A percentile compares a stretch with the other conserved stretches of the same genome.
Conservation (phyloP, 1,284 basidiomycete genomes). For the Moesziomyces parantarcticus region DNA sequence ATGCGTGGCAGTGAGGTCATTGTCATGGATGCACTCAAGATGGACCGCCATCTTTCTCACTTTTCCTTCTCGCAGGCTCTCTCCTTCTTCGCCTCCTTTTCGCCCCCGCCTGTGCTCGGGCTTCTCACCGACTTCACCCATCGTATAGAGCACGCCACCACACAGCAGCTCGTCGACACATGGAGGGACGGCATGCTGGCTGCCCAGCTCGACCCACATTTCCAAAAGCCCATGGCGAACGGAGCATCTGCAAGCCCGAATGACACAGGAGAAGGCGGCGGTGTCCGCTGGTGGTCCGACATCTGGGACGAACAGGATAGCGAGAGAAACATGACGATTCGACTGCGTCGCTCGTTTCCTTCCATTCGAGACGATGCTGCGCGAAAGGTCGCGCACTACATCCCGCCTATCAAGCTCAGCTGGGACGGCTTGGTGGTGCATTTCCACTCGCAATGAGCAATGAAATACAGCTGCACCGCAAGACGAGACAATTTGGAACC, state of each 20-base stretch:
- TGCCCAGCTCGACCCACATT: constrained; percentile 8
- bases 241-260: not conserved
- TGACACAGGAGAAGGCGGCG: constrained; percentile 41
- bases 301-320: constrained; percentile 54
- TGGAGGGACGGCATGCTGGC: constrained; percentile 41
- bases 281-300: constrained; percentile 47
- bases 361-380: constrained; percentile 2
- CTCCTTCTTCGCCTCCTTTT: constrained; percentile 29
- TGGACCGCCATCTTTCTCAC: constrained; percentile 57
- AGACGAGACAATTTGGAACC: too few relatives aligned
- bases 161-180: constrained; percentile 36
- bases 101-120: constrained; percentile 37
- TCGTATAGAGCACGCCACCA: constrained; percentile 53
- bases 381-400: constrained; percentile 2
- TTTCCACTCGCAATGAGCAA: constrained; percentile 18
- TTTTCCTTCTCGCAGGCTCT: constrained; percentile 63
- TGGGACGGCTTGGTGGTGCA: constrained; percentile 54
- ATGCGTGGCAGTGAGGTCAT: constrained; percentile 52
- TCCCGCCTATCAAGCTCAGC: constrained; percentile 52
- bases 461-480: too few relatives aligned
- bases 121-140: constrained; percentile 64
- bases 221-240: not conserved
- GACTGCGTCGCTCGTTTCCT: constrained; percentile 5
- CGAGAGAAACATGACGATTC: constrained; percentile 36
- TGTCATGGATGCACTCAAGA: constrained; percentile 62